Base-by-base conservation (phyloP, 2,329 filamentous ascomycete genomes). In the Drechslera avenae region DNA sequence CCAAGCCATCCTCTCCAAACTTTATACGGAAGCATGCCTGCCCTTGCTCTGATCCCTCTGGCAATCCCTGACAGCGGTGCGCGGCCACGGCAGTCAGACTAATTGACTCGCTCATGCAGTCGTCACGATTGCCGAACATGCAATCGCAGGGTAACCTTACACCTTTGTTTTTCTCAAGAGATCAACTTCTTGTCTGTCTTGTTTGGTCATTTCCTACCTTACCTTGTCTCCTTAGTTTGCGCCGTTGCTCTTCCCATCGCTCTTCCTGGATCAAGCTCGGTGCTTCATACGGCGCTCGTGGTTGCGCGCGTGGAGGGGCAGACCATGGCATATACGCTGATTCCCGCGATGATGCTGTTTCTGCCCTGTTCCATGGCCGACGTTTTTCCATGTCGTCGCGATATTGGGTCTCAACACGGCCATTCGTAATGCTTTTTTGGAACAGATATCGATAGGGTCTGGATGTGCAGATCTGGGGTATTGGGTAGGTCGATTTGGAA, bases 221-320 rank as follows among this genome's bases (percentile, higher is more conserved):
- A 52, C 50, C 54, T 42, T 36, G 30, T 3, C 18, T 31, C 21
- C 47, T 40, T 16, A 50, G 10, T 10, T 31, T 34, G 8, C 12
- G 46, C 17, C 39, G 45, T 17, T 46, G 39, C 2, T 46, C 6
- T 3, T 36, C 44, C 54, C 56, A 55, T 17, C 46, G 39, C 9
- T 52, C 48, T 19, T 52, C 53, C 7, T 57, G 47, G 12, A 57
- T 57, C 45, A 52, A 40, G 16, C 26, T 44, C 4, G 39, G 39
- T 13, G 14, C 31, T 35, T 44, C 17, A 14, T 40, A 47, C 21
- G 41, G 18, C 1, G 31, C 12, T 12, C 10, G 37, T n/a, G 42
- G 30, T n/a, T 42, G 9, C 4, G 46, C 5, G 30, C 32, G 34
- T 4, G 43, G 37, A 33, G 19, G 28, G 5, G 35, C 19, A n/a